Evolutionary conservation across 1,139 yeast genomes (phyloP), one percentile per base, ranked within the genome.

Genomic region (Saccharomyces hybrid): DNA sequence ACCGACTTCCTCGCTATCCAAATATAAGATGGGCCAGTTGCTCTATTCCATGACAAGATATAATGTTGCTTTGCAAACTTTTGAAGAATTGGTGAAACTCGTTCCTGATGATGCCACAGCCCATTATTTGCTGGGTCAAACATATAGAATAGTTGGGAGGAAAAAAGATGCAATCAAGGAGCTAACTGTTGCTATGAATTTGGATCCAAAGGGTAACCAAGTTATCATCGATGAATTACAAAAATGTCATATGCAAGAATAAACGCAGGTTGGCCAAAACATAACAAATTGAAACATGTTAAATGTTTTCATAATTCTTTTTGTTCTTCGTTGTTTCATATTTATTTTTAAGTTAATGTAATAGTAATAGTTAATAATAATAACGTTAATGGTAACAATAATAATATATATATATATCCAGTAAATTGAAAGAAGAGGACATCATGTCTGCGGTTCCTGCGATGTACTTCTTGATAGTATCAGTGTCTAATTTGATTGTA

Each of bases 61-160:
- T 67, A 79, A 80, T 27, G 82, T 80, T 57, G 96, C 99, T 0
- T 73, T 90, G 54, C 78, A 77, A 50, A 87, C 83, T 67, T 87
- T 93, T 67, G 90, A 88, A 65, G 76, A 77, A 51, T 78, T 95
- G 55, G 82, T 80, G 60, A 80, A 80, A 52, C 70, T 87, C 58
- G 97, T 96, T 0, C 97, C 99, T 0, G 95, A 91, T 68, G 98
- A 95, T 69, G 96, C 97, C 0, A 84, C 90, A 54, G 96, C 93
- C 27, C 97, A 91, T 70, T 89, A 87, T 73, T 73, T 91, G 51
- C 75, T 93, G 51, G 99, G 97, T 20, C 91, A 90, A 68, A 76
- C 91, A 57, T 89, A 90, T 75, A 88, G 86, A 65, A 80, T 86
- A 42, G 81, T 86, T 61, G 84, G 86, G 38, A 83, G 88, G 61